Evolutionary conservation across 257 asterid species (phyloP).

Genomic region (Solanum ahanhuiri): DNA sequence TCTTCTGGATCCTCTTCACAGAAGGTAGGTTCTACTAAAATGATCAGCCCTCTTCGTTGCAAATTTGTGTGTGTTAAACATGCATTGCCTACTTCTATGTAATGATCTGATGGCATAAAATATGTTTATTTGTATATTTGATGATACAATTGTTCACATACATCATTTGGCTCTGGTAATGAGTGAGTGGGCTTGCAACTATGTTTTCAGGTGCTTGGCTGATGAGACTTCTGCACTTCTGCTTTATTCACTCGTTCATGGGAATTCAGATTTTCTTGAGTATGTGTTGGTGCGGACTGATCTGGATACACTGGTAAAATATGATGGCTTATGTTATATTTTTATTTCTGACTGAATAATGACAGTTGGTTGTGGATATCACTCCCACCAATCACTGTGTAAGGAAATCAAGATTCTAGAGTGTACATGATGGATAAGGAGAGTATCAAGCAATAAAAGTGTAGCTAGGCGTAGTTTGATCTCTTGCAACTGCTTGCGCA

Average conservation of each 20-base stretch:
- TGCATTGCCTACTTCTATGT: background rate
- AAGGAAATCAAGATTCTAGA: background rate
- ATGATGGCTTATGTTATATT: background rate
- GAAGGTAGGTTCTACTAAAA: background rate
- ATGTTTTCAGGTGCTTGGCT: conserved; percentile 58
- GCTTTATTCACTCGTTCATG: conserved; percentile 89
- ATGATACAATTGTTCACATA: background rate
- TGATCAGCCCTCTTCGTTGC: background rate
- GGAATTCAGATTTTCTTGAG: conserved; percentile 86
- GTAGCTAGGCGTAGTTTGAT: background rate
- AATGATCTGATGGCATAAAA: background rate
- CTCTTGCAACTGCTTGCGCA: background rate
- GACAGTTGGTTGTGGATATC: background rate
- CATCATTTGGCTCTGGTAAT: background rate
- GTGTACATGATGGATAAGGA: background rate
- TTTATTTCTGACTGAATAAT: background rate
- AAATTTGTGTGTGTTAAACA: background rate
- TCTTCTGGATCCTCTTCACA: background rate
- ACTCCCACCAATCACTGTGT: background rate
- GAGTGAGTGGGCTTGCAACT: background rate
- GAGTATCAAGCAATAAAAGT: background rate
- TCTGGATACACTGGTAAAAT: conserved; percentile 90
- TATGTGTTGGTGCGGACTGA: conserved; percentile 97
- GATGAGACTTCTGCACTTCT: conserved; percentile 81
- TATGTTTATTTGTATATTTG: background rate